These are phyloP conservation scores for Globisporangium uncinulatum DNA, from an alignment of 352 stramenopile species.

Conservation along the genomic window DNA sequence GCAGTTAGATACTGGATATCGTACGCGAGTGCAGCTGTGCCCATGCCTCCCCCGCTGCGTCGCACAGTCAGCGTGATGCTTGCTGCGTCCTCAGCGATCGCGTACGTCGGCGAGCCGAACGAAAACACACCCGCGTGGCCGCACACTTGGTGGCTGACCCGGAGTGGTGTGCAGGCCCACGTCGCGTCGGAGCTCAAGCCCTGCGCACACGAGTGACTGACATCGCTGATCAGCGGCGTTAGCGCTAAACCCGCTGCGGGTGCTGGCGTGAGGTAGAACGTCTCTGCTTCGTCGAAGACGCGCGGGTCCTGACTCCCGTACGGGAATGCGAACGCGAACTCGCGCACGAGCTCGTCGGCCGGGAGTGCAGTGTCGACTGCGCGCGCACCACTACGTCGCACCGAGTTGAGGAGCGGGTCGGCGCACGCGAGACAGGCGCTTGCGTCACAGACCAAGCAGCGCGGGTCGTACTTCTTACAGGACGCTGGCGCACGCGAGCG, in stretches of 20 bases:
- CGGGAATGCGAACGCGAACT: slow-evolving; percentile 87
- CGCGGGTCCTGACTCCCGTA: slow-evolving; percentile 88
- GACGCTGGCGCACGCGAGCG: slow-evolving; percentile 27
- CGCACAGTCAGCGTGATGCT: slow-evolving; percentile 81
- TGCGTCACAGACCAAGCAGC: slow-evolving; percentile 85
- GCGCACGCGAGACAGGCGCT: slow-evolving; percentile 81
- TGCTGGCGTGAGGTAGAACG: slow-evolving; percentile 39
- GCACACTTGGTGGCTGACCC: slow-evolving; percentile 83
- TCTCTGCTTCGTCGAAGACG: slow-evolving; percentile 92
- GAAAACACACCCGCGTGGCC: slow-evolving; percentile 87
- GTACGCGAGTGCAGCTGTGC: slow-evolving; percentile 68
- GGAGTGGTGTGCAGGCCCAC: slow-evolving; percentile 53
- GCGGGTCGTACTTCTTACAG: slow-evolving; percentile 86
- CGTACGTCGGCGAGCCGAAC: slow-evolving; percentile 86
- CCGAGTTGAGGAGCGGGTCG: slow-evolving; percentile 88
- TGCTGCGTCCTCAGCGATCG: slow-evolving; percentile 56
- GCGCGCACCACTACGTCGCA: slow-evolving; percentile 85
- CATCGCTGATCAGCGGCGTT: slow-evolving; percentile 41
- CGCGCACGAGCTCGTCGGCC: slow-evolving; percentile 82
- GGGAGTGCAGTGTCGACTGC: slow-evolving; percentile 64
- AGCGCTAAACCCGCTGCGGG: background rate
- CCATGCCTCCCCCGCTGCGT: slow-evolving; percentile 85
- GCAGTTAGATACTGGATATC: slow-evolving; percentile 82
- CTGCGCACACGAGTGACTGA: slow-evolving; percentile 50
- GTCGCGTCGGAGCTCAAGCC: slow-evolving; percentile 43